Conservation (phyloP, 2,329 filamentous ascomycete genomes). For the Nemania serpens region DNA sequence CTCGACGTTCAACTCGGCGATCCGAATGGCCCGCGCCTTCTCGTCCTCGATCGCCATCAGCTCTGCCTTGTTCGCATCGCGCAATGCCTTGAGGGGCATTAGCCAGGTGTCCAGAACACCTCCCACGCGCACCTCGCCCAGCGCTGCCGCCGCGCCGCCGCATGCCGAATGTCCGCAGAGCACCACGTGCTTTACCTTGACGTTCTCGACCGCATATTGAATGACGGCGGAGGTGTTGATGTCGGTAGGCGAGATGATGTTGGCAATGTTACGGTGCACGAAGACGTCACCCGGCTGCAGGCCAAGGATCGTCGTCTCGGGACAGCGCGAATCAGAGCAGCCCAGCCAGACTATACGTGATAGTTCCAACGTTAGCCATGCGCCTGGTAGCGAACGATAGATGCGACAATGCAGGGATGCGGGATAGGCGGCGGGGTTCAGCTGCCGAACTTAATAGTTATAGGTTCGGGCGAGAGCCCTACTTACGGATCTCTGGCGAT, state of each 20-base stretch:
- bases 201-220: constrained; percentile 74
- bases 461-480: background rate
- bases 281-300: constrained; percentile 84
- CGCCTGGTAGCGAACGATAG: background rate
- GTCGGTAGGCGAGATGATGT: constrained; percentile 76
- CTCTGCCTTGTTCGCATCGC: constrained; percentile 56
- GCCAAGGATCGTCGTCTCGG: constrained; percentile 80
- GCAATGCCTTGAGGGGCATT: constrained; percentile 53
- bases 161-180: constrained; percentile 72
- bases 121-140: constrained; percentile 52
- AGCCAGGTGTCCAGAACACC: constrained; percentile 62
- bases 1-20: constrained; percentile 79
- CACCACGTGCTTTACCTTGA: constrained; percentile 73
- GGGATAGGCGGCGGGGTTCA: background rate
- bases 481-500: constrained; percentile 63
- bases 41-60: constrained; percentile 59
- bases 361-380: constrained; percentile 7
- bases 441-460: background rate
- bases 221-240: constrained; percentile 76
- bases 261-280: constrained; percentile 89
- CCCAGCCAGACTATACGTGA: constrained; percentile 73
- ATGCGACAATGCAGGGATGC: background rate
- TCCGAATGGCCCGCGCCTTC: constrained; percentile 58
- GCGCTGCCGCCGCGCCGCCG: constrained; percentile 67
- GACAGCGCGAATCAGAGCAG: constrained; percentile 83